Evolutionary conservation across 495 filamentous ascomycete species (phyloP).

Genomic region (Penicillium bovifimosum): DNA sequence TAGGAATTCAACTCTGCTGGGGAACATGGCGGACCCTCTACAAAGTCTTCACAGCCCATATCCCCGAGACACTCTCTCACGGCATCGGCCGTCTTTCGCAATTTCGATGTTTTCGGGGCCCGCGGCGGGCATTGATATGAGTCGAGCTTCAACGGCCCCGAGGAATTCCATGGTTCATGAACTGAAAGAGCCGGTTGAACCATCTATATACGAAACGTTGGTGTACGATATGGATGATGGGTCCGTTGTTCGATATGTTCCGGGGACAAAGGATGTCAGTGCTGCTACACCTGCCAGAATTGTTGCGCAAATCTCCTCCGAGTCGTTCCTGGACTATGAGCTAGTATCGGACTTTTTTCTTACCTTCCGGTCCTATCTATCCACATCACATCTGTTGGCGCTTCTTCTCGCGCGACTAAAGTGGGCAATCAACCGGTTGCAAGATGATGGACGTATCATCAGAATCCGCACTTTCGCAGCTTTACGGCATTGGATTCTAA

Average conservation of each 20-base stretch:
- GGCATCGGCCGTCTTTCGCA: slow-evolving; percentile 32
- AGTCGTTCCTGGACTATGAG: slow-evolving; percentile 94
- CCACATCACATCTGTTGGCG: slow-evolving; percentile 65
- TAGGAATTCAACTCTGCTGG: slow-evolving; percentile 42
- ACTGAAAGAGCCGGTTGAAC: slow-evolving; percentile 43
- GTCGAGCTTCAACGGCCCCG: slow-evolving; percentile 24
- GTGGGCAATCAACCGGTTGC: slow-evolving; percentile 77
- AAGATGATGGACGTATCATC: slow-evolving; percentile 86
- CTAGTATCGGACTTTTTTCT: slow-evolving; percentile 97
- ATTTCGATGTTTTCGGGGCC: slow-evolving; percentile 46
- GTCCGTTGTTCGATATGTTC: slow-evolving; percentile 77
- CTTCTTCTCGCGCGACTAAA: slow-evolving; percentile 78
- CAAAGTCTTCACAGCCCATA: slow-evolving; percentile 18
- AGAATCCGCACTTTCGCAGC: slow-evolving; percentile 94
- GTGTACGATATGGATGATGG: slow-evolving; percentile 69
- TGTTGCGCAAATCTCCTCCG: slow-evolving; percentile 96
- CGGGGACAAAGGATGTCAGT: slow-evolving; percentile 64
- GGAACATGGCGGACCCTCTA: slow-evolving; percentile 23
- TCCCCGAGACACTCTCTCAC: slow-evolving; percentile 21
- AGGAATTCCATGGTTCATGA: slow-evolving; percentile 41
- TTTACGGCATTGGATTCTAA: slow-evolving; percentile 94
- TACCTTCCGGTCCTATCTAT: slow-evolving; percentile 82
- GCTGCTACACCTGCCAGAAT: slow-evolving; percentile 89
- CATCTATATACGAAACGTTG: slow-evolving; percentile 71
- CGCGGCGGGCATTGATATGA: slow-evolving; percentile 34